Conservation (phyloP, 768 basidiomycete genomes). For the Jaapia argillacea region DNA sequence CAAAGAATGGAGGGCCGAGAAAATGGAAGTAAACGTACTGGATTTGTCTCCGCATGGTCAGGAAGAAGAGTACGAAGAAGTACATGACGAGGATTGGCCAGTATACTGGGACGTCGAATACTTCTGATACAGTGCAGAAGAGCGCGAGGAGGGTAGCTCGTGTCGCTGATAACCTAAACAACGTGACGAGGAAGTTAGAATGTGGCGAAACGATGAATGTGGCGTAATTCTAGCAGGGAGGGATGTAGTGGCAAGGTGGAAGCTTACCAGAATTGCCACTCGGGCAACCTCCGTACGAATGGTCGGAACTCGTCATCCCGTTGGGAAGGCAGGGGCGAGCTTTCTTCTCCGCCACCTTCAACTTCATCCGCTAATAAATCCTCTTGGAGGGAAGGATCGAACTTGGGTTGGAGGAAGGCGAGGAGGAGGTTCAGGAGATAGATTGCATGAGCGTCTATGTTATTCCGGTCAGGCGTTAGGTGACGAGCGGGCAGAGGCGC, state of each 20-base stretch:
- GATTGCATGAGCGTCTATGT: slow-evolving; percentile 88
- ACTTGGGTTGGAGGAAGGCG: slow-evolving; percentile 95
- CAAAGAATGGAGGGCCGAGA: background rate
- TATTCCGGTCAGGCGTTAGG: too few relatives aligned
- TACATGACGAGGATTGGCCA: slow-evolving; percentile 98
- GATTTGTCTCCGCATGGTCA: slow-evolving; percentile 95
- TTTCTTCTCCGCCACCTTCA: slow-evolving; percentile 73
- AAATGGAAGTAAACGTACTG: slow-evolving; percentile 56
- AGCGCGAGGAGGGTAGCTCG: slow-evolving; percentile 80
- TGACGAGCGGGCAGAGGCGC: slow-evolving; percentile 1
- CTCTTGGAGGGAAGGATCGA: slow-evolving; percentile 92
- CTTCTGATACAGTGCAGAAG: slow-evolving; percentile 68
- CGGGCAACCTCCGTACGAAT: slow-evolving; percentile 89
- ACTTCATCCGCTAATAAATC: slow-evolving; percentile 92
- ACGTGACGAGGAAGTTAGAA: too few relatives aligned
- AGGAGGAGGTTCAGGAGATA: slow-evolving; percentile 94
- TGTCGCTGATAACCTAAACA: slow-evolving; percentile 76
- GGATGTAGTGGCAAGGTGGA: background rate
- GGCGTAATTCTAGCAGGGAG: too few relatives aligned
- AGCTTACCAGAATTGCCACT: slow-evolving; percentile 91
- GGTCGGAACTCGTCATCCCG: slow-evolving; percentile 95
- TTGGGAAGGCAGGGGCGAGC: slow-evolving; percentile 50
- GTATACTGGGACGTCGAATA: slow-evolving; percentile 96
- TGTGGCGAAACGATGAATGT: too few relatives aligned
- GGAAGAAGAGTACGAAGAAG: slow-evolving; percentile 88